A percentile compares a stretch with the other conserved stretches of the same genome.
These are phyloP conservation scores for Malus sieversii DNA, from an alignment of 306 rosid species.

Conservation along the genomic window DNA sequence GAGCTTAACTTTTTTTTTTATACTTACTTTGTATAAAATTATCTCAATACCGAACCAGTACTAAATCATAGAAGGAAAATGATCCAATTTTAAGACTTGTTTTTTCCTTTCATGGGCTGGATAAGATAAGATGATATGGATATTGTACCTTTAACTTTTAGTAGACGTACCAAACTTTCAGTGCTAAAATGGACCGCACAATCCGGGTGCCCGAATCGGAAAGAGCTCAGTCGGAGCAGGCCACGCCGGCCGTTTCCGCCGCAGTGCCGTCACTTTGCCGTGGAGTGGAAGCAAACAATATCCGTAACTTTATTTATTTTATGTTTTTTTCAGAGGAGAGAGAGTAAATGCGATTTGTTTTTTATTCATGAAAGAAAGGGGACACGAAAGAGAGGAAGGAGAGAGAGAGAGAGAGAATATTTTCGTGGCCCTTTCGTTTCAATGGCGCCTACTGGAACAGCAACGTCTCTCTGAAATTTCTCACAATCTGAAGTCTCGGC, in stretches of 20 bases:
- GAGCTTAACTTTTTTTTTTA: too few species aligned
- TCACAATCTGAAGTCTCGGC: background rate
- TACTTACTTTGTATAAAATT: too few species aligned
- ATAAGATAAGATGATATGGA: background rate
- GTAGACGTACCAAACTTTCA: background rate
- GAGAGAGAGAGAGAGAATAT: background rate
- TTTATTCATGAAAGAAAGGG: background rate
- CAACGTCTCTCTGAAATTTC: background rate
- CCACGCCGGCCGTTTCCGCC: background rate
- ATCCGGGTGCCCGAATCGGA: background rate
- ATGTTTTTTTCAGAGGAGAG: background rate
- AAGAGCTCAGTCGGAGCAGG: background rate
- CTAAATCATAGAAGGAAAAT: background rate
- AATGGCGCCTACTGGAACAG: conserved; percentile 11
- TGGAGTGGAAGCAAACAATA: conserved; percentile 17
- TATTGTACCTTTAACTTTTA: background rate
- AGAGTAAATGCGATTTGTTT: background rate
- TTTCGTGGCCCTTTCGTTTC: background rate
- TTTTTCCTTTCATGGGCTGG: background rate
- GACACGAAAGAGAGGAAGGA: background rate
- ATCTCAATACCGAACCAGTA: too few species aligned
- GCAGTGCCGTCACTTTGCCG: conserved; percentile 6
- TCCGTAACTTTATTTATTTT: background rate
- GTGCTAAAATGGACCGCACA: background rate
- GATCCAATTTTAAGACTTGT: too few species aligned